Evolutionary conservation across 2,329 filamentous ascomycete species (phyloP).

Genomic region (Exophiala xenobiotica): DNA sequence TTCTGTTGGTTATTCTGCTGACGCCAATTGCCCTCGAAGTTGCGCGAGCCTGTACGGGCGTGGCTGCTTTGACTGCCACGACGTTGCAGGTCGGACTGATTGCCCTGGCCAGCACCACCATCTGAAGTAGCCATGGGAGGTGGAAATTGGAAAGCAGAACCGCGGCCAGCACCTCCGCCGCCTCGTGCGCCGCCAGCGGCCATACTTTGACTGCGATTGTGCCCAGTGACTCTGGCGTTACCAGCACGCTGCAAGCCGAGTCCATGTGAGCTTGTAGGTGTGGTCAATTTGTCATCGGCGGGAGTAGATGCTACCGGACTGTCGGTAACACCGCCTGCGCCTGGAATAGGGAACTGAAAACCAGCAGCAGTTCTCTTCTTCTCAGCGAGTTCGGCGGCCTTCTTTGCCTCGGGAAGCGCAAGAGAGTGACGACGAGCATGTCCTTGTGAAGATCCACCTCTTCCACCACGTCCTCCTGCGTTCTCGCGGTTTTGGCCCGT

Average conservation of each 20-base stretch:
- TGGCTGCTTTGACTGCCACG: conserved; percentile 74
- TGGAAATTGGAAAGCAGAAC: conserved; percentile 69
- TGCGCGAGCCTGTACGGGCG: conserved; percentile 78
- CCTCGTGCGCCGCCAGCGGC: conserved; percentile 66
- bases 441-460: conserved; percentile 70
- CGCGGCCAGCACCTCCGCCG: conserved; percentile 59
- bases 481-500: conserved; percentile 72
- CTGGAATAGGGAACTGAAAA: conserved; percentile 88
- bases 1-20: conserved; percentile 63
- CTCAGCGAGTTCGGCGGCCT: conserved; percentile 93
- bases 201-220: conserved; percentile 51
- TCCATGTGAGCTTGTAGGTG: conserved; percentile 56
- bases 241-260: conserved; percentile 67
- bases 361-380: conserved; percentile 92
- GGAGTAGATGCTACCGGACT: conserved; percentile 50
- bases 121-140: conserved; percentile 54
- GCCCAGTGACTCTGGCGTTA: conserved; percentile 83
- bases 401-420: conserved; percentile 92
- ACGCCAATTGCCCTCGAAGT: conserved; percentile 98
- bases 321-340: conserved; percentile 55
- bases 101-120: conserved; percentile 45
- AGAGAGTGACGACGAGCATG: conserved; percentile 94
- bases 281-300: conserved; percentile 35
- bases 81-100: conserved; percentile 66
- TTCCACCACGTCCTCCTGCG: conserved; percentile 66